phyloP scores from a whole-genome alignment of 495 filamentous ascomycete species.

The Lasiosphaeris hirsuta region DNA sequence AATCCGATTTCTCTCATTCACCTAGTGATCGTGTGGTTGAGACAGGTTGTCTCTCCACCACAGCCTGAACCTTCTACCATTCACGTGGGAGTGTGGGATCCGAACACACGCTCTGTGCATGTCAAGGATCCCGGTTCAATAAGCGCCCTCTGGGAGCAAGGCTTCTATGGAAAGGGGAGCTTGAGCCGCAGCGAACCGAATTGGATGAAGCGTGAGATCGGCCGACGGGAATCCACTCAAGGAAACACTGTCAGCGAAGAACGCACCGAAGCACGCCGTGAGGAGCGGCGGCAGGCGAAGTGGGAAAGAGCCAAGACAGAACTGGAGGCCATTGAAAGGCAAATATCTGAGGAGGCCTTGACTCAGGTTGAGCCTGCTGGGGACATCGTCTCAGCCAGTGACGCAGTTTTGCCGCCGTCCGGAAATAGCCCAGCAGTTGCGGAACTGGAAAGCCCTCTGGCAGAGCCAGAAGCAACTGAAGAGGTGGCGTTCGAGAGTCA shows the following conservation, averaged over 20 bases:
- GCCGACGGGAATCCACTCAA: conserved; percentile 59
- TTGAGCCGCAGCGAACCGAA: conserved; percentile 90
- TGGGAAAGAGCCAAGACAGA: conserved; percentile 84
- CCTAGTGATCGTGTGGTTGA: conserved; percentile 70
- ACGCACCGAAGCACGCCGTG: conserved; percentile 68
- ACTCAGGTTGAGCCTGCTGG: background rate
- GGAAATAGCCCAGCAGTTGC: too few relatives aligned
- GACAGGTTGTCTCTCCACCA: conserved; percentile 63
- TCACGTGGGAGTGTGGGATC: conserved; percentile 72
- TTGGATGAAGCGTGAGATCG: conserved; percentile 83
- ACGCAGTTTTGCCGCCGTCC: too few relatives aligned
- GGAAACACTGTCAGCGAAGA: conserved; percentile 63
- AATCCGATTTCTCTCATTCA: conserved; percentile 87
- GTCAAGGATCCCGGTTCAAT: conserved; percentile 73
- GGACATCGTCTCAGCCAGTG: too few relatives aligned
- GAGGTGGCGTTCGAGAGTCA: too few relatives aligned
- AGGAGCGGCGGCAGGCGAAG: conserved; percentile 80
- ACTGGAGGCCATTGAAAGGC: conserved; percentile 71
- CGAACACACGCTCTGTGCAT: conserved; percentile 77
- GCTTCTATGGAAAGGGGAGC: conserved; percentile 92
- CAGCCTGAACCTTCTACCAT: conserved; percentile 61
- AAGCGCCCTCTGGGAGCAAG: conserved; percentile 84
- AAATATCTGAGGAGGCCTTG: conserved; percentile 59
- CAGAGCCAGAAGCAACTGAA: too few relatives aligned
- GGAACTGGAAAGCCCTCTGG: too few relatives aligned